Base-by-base conservation (phyloP, 2,329 filamentous ascomycete genomes). In the Sporothrix curviconia region DNA sequence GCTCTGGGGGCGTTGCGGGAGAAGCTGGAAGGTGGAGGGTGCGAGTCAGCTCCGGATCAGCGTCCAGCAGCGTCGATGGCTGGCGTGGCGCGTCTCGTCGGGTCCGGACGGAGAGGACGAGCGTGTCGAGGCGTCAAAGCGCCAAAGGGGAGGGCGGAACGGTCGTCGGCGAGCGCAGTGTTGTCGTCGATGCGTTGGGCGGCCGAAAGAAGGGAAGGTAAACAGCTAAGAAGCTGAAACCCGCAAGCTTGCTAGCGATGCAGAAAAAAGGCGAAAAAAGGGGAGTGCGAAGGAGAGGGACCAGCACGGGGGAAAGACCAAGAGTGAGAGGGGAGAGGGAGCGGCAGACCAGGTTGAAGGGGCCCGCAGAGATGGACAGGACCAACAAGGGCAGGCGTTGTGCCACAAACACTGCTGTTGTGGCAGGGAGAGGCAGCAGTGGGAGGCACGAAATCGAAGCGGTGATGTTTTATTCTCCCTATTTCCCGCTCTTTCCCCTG, bases 151-250 rank as follows among this genome's bases (percentile, higher is more conserved):
- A 25, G 3, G 5, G 36, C 22, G 24, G 34, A 11, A 6, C 7
- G 17, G 17, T 5, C 37, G 37, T 40, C 28, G 24, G n/a, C n/a
- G 32, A 42, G 7, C 28, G 17, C 28, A 17, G 19, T 30, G 50
- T 4, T 30, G 22, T 32, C 55, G 56, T 47, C 43, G 34, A 30
- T 53, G 19, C 25, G 49, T 25, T 14, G 24, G 43, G 49, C 49
- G 50, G 56, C 42, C 43, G 43, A 43, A 37, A 25, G 50, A 34
- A 49, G 40, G 28, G 49, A 57, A n/a, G 47, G 28, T 28, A 25
- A 39, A 42, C 49, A 58, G 56, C 56, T 54, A 49, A 40, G 43
- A 53, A 49, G 56, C 56, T 58, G 43, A 54, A 58, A 54, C 56
- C 56, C 37, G 56, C 30, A 54, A 58, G 56, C 56, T 58, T 54